Conservation (phyloP, 371 early-diverging fungal species). For the Zopfochytrium polystomum region DNA sequence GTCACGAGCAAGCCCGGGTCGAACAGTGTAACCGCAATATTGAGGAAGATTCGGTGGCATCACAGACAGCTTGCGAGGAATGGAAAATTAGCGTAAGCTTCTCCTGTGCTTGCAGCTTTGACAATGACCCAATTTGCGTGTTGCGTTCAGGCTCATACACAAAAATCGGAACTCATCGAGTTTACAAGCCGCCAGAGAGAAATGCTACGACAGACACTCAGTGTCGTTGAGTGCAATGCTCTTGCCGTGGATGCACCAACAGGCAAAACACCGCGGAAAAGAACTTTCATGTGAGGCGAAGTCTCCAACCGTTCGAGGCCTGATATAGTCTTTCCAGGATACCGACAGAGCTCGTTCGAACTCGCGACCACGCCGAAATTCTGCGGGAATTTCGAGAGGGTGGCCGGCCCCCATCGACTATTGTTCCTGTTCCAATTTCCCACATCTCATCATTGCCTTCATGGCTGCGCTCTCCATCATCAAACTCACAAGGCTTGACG, state of each 20-base stretch:
- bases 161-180: not conserved
- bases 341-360: constrained; percentile 27
- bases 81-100: not conserved
- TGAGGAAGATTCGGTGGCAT: not conserved
- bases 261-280: constrained; percentile 40
- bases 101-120: not conserved
- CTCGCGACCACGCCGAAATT: constrained; percentile 34
- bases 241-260: constrained; percentile 37
- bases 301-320: not conserved
- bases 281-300: constrained; percentile 16
- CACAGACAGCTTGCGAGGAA: not conserved
- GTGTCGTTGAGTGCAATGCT: constrained; percentile 28
- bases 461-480: too few relatives aligned
- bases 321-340: constrained; percentile 7
- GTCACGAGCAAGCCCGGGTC: too few relatives aligned
- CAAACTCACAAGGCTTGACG: too few relatives aligned
- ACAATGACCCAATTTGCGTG: not conserved
- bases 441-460: too few relatives aligned
- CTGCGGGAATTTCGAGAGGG: constrained; percentile 33
- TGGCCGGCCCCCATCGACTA: too few relatives aligned
- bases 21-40: too few relatives aligned
- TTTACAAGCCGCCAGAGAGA: not conserved
- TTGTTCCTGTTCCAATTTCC: too few relatives aligned
- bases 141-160: not conserved
- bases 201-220: constrained; percentile 12